Evolutionary conservation across 148 eudicot genomes (phyloP), one percentile per base, ranked within the genome.

Genomic region (Cornus controversa): DNA sequence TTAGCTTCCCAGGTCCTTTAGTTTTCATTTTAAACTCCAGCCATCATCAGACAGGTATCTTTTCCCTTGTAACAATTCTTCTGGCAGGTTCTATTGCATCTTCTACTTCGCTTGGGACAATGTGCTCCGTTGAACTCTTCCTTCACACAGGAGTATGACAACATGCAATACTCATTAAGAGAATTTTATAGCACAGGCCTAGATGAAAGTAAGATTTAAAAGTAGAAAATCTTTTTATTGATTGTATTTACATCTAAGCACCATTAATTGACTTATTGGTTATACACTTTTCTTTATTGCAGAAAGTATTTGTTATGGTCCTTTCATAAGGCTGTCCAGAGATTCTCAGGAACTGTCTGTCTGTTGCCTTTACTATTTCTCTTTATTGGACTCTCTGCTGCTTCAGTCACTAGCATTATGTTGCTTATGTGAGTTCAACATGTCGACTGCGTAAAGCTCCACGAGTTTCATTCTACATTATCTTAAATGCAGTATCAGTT

Each of bases 281-380:
- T 29, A 70, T 31, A 36, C 78, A 13, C 18, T 70, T 71, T 54
- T 64, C 69, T 75, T 4, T 85, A 66, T 81, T 87, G 87, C 94
- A 93, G 98, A 85, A 42, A 81, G 69, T 67, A 67, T 78, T 62
- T 77, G 82, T 72, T 89, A 87, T 81, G 98, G 98, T 71, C 97
- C 98, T 62, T 93, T 96, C 77, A 67, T 88, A 69, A 85, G 83
- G 74, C 94, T 93, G 78, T 80, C 91, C 11, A 84, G 75, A 80
- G 97, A 87, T 71, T 80, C 84, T 81, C 98, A 96, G 79, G 93
- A 90, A 80, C 88, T 93, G 66, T 85, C 92, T 73, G 50, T 93
- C 29, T 90, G 93, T 69, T 93, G 93, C 87, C 86, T 93, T 74
- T 96, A 92, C 74, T 96, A 91, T 80, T 88, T 90, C 83, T 82